Evolutionary conservation across 768 basidiomycete genomes (phyloP).

Genomic region (Pulveroboletus frians): DNA sequence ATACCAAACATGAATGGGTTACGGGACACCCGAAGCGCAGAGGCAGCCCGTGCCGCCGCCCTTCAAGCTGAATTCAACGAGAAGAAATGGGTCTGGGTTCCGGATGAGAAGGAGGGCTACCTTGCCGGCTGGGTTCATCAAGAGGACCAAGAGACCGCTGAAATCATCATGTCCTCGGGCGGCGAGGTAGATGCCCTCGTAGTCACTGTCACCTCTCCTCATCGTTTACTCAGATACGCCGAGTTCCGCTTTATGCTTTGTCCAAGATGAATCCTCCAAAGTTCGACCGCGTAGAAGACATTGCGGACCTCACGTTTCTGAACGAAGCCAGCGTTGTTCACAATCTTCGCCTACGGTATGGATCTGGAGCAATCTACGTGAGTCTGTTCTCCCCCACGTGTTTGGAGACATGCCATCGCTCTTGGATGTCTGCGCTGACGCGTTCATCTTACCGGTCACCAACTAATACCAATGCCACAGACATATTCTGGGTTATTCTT

Average conservation of each 20-base stretch:
- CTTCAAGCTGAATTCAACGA: conserved; percentile 95
- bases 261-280: conserved; percentile 99
- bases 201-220: neutral
- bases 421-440: conserved; percentile 1
- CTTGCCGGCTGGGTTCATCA: conserved; percentile 90
- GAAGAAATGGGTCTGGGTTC: conserved; percentile 99
- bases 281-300: conserved; percentile 96
- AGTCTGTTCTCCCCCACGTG: conserved; percentile 28
- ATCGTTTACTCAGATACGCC: conserved; percentile 44
- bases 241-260: conserved; percentile 71
- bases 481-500: conserved; percentile 96
- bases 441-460: neutral
- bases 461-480: conserved; percentile 38
- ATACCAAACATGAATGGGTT: conserved; percentile 40
- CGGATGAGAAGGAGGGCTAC: conserved; percentile 89
- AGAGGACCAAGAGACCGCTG: conserved; percentile 77
- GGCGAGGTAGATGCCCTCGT: conserved; percentile 57
- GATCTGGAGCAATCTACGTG: conserved; percentile 89
- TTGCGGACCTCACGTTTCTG: conserved; percentile 94
- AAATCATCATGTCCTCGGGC: conserved; percentile 79
- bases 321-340: conserved; percentile 99
- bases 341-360: conserved; percentile 88
- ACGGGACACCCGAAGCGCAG: conserved; percentile 49
- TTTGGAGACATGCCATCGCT: conserved; percentile 3
- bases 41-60: conserved; percentile 79